Evolutionary conservation across 106 monocot genomes (phyloP), one percentile per base, ranked within the genome.

Genomic region (Phalaenopsis equestris): DNA sequence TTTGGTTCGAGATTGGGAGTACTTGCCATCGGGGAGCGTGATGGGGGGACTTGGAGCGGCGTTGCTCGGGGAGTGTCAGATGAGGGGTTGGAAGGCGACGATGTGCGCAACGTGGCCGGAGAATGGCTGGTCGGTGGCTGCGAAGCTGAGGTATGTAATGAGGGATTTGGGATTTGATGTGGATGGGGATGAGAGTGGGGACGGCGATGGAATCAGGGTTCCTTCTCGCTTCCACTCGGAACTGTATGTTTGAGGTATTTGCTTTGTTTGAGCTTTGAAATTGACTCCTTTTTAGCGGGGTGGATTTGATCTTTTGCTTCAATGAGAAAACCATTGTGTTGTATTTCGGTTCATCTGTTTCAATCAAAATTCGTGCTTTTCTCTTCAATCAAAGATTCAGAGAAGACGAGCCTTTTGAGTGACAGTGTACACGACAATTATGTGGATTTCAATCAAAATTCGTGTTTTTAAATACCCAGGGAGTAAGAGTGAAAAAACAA

Each of bases 11-110:
- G 83, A 41, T 8, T 72, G 86, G 30, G 85, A 86, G 82, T 86
- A 80, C 76, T 70, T 91, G 70, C 90, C 92, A 37, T 86, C 89
- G 23, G 95, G 93, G 38, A 91, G 89, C 79, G 84, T 95, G 76
- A 80, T 87, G 83, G 92, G 87, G 37, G 92, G 95, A 0, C 42
- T 93, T 7, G 93, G 93, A 0, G 93, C 93, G 43, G 89, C 93
- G 56, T 56, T 90, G 19, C 47, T 95, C 5, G 87, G 78, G 14
- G 87, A 87, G 85, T 93, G 90, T 83, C 89, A 95, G 83, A 82
- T 91, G 89, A 87, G 85, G 81, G 84, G 80, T 57, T 65, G 77
- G 75, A 86, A 77, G 87, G 95, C 78, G 55, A 89, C 90, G 43
- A 58, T 95, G 81, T 36, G 83, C 39, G 88, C 81, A 42, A 88